Conservation (phyloP, 768 basidiomycete genomes). For the Lactifluus rugatus region DNA sequence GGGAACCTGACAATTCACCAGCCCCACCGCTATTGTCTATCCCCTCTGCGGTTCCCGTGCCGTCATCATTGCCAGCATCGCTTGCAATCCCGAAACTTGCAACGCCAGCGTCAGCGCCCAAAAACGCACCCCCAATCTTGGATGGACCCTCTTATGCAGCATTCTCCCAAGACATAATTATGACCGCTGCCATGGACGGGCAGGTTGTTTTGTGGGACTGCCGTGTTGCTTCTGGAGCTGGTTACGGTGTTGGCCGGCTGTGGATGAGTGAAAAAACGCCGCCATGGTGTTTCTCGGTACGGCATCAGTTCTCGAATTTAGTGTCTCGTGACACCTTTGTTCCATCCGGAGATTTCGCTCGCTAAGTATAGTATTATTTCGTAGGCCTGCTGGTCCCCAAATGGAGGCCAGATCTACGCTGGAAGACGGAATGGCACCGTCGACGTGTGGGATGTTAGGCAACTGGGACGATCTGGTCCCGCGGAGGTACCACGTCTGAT, state of each 20-base stretch:
- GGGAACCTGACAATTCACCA: constrained; percentile 28
- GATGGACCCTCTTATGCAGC: constrained; percentile 47
- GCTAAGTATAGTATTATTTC: constrained; percentile 3
- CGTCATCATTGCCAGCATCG: constrained; percentile 15
- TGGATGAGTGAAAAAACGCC: constrained; percentile 89
- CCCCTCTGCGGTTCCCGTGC: constrained; percentile 15
- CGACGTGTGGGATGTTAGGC: constrained; percentile 92
- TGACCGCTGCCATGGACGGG: constrained; percentile 89
- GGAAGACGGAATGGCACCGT: constrained; percentile 85
- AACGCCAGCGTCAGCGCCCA: constrained; percentile 40
- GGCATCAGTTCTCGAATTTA: constrained; percentile 23
- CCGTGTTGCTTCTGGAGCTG: constrained; percentile 46
- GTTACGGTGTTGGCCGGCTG: constrained; percentile 70
- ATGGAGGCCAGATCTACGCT: constrained; percentile 82
- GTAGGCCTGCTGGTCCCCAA: constrained; percentile 90
- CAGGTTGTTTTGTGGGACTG: constrained; percentile 90
- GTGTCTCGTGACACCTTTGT: constrained; percentile 5
- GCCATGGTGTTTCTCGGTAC: constrained; percentile 92
- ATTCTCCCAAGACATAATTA: constrained; percentile 72
- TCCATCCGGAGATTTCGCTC: background rate
- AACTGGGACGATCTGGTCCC: constrained; percentile 54
- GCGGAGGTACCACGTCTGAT: constrained; percentile 62
- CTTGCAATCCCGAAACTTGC: constrained; percentile 47
- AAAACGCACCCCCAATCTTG: constrained; percentile 68
- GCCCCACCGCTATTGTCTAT: constrained; percentile 4